Conservation (phyloP, 345 rosid species). For the Moricandia moricandioides region DNA sequence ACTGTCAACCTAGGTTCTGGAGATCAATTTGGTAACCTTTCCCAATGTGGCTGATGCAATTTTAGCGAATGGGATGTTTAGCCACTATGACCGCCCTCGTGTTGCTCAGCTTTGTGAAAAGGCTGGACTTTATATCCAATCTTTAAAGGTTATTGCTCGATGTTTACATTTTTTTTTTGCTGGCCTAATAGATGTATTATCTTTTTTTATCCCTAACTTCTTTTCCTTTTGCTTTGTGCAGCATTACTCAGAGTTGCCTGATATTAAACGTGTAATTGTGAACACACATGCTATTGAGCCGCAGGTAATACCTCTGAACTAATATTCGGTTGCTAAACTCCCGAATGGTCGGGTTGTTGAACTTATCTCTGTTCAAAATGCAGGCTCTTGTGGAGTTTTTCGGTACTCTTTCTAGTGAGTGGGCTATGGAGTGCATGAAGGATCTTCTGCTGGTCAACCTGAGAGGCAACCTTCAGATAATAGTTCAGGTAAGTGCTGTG, state of each 20-base stretch:
- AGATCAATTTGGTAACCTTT: slow-evolving; percentile 78
- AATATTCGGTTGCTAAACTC: slow-evolving; percentile 14
- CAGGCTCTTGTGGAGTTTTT: slow-evolving; percentile 98
- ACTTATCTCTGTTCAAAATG: slow-evolving; percentile 12
- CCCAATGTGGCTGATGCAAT: slow-evolving; percentile 60
- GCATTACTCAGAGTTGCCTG: slow-evolving; percentile 97
- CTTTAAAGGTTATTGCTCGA: slow-evolving; percentile 63
- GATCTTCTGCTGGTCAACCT: slow-evolving; percentile 94
- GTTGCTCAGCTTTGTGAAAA: too few relatives aligned
- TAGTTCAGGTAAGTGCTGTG: slow-evolving; percentile 75
- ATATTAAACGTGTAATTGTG: slow-evolving; percentile 97
- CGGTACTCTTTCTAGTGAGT: slow-evolving; percentile 96
- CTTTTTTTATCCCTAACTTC: slow-evolving; percentile 15
- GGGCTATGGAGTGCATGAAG: slow-evolving; percentile 99
- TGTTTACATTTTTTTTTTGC: slow-evolving; percentile 8
- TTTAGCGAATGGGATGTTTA: slow-evolving; percentile 98
- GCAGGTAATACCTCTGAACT: slow-evolving; percentile 53
- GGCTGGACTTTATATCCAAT: slow-evolving; percentile 43
- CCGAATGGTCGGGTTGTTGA: slow-evolving; percentile 17
- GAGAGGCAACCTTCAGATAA: slow-evolving; percentile 98
- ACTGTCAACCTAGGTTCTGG: slow-evolving; percentile 68
- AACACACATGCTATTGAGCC: slow-evolving; percentile 99
- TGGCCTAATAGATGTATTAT: not conserved
- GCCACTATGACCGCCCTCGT: slow-evolving; percentile 97
- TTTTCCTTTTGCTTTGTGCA: slow-evolving; percentile 45